A percentile compares a stretch with the other conserved stretches of the same genome.
These are phyloP conservation scores for Diutina mesorugosa DNA, from an alignment of 1,139 yeast genomes.

Conservation along the genomic window DNA sequence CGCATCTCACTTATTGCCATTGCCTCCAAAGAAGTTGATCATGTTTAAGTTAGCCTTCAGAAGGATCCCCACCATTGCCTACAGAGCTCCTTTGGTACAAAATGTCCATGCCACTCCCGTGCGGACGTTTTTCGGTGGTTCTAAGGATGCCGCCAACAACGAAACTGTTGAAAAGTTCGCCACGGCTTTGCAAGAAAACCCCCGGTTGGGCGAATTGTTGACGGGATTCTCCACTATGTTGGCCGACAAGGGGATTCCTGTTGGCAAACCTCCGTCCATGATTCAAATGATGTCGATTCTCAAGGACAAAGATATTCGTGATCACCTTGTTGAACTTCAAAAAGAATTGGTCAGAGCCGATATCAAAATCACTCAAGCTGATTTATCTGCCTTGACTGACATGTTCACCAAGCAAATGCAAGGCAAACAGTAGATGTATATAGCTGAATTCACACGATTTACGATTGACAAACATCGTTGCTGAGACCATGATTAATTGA, in stretches of 20 bases:
- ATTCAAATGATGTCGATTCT: constrained; percentile 1
- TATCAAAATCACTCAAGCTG: neutral
- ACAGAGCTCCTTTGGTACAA: neutral
- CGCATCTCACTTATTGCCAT: neutral
- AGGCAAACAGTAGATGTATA: neutral
- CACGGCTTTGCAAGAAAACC: neutral
- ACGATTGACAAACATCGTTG: neutral
- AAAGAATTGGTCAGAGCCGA: neutral
- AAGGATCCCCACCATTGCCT: neutral
- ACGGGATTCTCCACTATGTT: neutral
- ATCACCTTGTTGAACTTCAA: neutral
- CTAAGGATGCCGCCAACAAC: neutral
- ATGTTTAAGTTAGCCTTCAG: neutral
- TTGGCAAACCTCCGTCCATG: neutral
- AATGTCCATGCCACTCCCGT: neutral
- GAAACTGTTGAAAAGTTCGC: constrained; percentile 1
- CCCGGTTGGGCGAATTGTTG: neutral
- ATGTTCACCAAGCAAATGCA: neutral
- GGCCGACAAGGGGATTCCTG: neutral
- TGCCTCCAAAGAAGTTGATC: neutral
- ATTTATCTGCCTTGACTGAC: constrained; percentile 1
- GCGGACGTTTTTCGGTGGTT: neutral
- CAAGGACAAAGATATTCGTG: neutral
- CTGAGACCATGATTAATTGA: neutral
- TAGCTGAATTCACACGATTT: neutral